Percentiles rank a stretch among this genome's conserved stretches.
Evolutionary conservation across 1,284 basidiomycete species (phyloP).

Genomic region (Ustilago lituana): DNA sequence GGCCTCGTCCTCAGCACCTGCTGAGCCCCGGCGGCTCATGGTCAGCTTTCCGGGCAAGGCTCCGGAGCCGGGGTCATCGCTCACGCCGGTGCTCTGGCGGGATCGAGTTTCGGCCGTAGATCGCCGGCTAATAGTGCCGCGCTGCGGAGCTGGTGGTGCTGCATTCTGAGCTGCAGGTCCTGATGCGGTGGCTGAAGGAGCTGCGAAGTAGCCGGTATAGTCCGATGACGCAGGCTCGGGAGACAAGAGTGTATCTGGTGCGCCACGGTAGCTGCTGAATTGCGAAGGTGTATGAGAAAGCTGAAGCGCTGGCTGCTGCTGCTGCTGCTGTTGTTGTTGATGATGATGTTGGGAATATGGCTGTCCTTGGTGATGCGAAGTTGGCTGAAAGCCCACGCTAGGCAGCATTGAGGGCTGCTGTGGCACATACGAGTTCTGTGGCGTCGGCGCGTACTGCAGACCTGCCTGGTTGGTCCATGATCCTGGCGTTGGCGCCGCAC

Average conservation of each 20-base stretch:
- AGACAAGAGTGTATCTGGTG: conserved; percentile 21
- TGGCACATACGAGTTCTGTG: conserved; percentile 17
- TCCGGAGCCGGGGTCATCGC: conserved; percentile 20
- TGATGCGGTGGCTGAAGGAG: not conserved
- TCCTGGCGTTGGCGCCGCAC: conserved; percentile 10
- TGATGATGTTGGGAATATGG: conserved; percentile 15
- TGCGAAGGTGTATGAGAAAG: conserved; percentile 27
- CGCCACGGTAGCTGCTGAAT: conserved; percentile 34
- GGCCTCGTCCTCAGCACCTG: conserved; percentile 44
- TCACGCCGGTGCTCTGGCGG: conserved; percentile 24
- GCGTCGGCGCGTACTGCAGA: conserved; percentile 7
- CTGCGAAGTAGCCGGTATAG: conserved; percentile 27
- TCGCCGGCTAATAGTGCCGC: conserved; percentile 11
- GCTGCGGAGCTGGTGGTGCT: conserved; percentile 5
- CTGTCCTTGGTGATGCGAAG: conserved; percentile 5
- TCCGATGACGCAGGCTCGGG: conserved; percentile 31
- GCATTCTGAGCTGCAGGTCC: not conserved
- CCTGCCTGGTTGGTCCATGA: conserved; percentile 24
- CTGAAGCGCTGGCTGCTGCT: conserved; percentile 24
- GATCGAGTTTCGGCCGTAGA: conserved; percentile 22
- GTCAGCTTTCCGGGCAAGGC: conserved; percentile 25
- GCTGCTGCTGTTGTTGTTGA: conserved; percentile 15
- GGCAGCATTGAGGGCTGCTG: conserved; percentile 28
- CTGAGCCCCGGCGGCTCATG: conserved; percentile 52
- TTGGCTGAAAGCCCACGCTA: conserved; percentile 6